These are phyloP conservation scores for Blastomyces gilchristii DNA, from an alignment of 2,329 filamentous ascomycete species.

Conservation along the genomic window DNA sequence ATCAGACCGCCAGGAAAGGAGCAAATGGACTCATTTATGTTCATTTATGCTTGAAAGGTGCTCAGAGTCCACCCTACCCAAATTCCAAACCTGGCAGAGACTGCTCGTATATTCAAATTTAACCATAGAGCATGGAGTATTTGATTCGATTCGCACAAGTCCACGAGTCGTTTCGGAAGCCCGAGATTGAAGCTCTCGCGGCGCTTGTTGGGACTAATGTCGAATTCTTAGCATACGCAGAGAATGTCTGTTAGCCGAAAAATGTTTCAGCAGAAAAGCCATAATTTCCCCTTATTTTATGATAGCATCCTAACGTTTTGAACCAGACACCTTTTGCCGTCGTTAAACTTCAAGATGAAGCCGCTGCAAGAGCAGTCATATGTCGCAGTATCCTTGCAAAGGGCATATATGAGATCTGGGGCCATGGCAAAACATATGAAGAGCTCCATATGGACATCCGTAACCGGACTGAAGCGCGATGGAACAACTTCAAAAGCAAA, in stretches of 20 bases:
- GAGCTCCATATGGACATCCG: slow-evolving; percentile 58
- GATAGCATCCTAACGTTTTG: slow-evolving; percentile 6
- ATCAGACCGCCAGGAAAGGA: neutral
- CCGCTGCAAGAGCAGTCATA: slow-evolving; percentile 57
- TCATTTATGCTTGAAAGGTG: neutral
- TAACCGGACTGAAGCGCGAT: slow-evolving; percentile 49
- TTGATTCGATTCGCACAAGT: slow-evolving; percentile 81
- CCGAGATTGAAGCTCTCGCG: slow-evolving; percentile 75
- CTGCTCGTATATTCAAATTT: neutral
- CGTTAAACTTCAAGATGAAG: slow-evolving; percentile 55
- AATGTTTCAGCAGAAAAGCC: neutral
- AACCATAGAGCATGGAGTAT: slow-evolving; percentile 51
- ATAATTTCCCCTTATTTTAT: slow-evolving; percentile 1
- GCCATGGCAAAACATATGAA: slow-evolving; percentile 54
- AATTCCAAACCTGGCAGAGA: neutral
- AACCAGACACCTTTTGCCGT: slow-evolving; percentile 79
- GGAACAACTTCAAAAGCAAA: slow-evolving; percentile 52
- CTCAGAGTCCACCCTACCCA: no score
- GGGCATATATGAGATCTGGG: slow-evolving; percentile 86
- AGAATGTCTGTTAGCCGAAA: slow-evolving; percentile 3
- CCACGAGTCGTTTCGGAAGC: slow-evolving; percentile 80
- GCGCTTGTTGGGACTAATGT: slow-evolving; percentile 56
- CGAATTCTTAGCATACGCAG: slow-evolving; percentile 60
- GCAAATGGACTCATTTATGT: neutral
- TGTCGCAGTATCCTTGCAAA: slow-evolving; percentile 70